Percentiles rank a stretch among this genome's conserved stretches.
phyloP scores from a whole-genome alignment of 805 yeast species.

The Barnettozyma californica region DNA sequence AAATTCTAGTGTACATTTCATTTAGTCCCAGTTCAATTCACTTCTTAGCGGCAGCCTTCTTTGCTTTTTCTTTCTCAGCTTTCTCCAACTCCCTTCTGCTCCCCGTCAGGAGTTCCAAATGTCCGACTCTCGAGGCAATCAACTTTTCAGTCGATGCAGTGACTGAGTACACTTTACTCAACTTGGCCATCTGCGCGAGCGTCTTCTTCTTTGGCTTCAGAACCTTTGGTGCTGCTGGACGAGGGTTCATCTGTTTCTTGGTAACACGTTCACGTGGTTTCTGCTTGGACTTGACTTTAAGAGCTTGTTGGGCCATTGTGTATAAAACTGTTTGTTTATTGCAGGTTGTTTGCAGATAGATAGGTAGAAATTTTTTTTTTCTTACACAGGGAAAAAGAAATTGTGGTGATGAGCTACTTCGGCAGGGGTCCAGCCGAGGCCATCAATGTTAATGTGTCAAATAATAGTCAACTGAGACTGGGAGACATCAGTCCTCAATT shows the following conservation, averaged over 20 bases:
- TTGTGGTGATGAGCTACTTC: not conserved
- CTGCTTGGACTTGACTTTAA: conserved; percentile 43
- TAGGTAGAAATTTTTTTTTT: not conserved
- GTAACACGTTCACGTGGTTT: conserved; percentile 38
- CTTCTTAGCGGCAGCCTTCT: conserved; percentile 21
- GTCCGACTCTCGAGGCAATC: conserved; percentile 88
- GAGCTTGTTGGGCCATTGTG: conserved; percentile 70
- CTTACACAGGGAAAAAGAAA: not conserved
- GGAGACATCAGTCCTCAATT: too few relatives aligned
- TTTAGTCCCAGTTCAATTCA: conserved; percentile 1
- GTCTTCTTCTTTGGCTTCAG: conserved; percentile 61
- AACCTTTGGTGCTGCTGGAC: conserved; percentile 69
- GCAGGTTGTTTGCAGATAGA: not conserved
- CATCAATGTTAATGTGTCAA: too few relatives aligned
- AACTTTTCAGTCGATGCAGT: conserved; percentile 73
- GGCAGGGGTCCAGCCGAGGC: not conserved
- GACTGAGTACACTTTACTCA: conserved; percentile 46
- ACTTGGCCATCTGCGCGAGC: conserved; percentile 45
- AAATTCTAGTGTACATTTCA: not conserved
- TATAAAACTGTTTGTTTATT: not conserved
- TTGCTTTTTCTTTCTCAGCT: conserved; percentile 39
- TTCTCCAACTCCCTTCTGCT: conserved; percentile 80
- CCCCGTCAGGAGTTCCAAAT: conserved; percentile 85
- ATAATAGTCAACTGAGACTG: too few relatives aligned
- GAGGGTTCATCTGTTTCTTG: conserved; percentile 59